These are phyloP conservation scores for Lasiodiplodia citricola DNA, from an alignment of 2,329 filamentous ascomycete genomes.

Conservation along the genomic window DNA sequence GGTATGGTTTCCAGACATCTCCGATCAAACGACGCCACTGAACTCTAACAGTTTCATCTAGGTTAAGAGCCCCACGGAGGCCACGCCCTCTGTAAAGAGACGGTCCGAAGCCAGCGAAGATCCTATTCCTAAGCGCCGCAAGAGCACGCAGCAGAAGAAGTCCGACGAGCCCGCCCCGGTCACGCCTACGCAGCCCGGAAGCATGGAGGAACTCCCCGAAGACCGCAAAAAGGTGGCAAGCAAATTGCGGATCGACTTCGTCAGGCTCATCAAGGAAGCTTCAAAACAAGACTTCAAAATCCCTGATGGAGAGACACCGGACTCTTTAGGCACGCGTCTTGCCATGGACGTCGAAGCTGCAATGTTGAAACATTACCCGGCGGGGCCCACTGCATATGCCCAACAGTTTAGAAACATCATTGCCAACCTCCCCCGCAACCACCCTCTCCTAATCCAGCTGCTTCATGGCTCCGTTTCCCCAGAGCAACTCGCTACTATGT, in stretches of 20 bases:
- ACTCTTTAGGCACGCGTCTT: constrained; percentile 70
- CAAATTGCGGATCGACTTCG: constrained; percentile 72
- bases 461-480: constrained; percentile 75
- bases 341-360: constrained; percentile 81
- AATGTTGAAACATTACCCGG: constrained; percentile 61
- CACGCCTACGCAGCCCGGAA: constrained; percentile 32
- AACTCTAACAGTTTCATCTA: not conserved
- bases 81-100: constrained; percentile 37
- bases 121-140: constrained; percentile 43
- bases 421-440: constrained; percentile 89
- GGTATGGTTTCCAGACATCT: not conserved
- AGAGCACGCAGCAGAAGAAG: constrained; percentile 41
- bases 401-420: constrained; percentile 75
- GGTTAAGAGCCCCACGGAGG: constrained; percentile 18
- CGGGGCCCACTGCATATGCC: constrained; percentile 59
- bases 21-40: not conserved
- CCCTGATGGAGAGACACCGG: constrained; percentile 66
- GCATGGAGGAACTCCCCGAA: constrained; percentile 56
- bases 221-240: constrained; percentile 73
- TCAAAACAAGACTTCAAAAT: constrained; percentile 64
- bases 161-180: constrained; percentile 28
- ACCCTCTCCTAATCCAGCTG: constrained; percentile 75
- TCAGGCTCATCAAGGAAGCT: constrained; percentile 67
- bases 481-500: constrained; percentile 84
- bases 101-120: constrained; percentile 39